Evolutionary conservation across 257 asterid species (phyloP), one percentile per base, ranked within the genome.

Genomic region (Linaria vulgaris): DNA sequence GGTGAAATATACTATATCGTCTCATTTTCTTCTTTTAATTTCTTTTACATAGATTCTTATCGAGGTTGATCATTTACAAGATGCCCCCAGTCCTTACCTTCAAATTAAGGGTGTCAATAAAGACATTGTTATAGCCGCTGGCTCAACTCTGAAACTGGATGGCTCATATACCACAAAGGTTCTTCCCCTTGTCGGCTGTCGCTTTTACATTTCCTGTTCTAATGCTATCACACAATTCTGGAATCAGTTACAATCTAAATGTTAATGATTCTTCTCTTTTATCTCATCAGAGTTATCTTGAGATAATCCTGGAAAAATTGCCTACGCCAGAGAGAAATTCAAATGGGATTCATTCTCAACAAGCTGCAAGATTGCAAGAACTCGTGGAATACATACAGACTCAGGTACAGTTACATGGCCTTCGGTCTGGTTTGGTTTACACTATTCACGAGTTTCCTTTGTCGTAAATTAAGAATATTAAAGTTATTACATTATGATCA

Each of bases 91-190:
- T 70, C 87, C 99, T 74, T 94, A 87, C 78, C 67, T 94, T 66
- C 99, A 94, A 84, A 84, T 94, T 48, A 94, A 94, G 80, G 96
- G 97, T 63, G 86, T 80, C 47, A 79, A 87, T 73, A 94, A 90
- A 75, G 97, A 90, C 63, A 80, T 79, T 38, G 99, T 94, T 21
- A 78, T 85, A 21, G 87, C 88, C 45, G 95, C 96, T 69, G 97
- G 97, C 66, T 84, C 90, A 25, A 73, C 91, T 25, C 95, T 94
- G 60, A 77, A 84, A 75, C 78, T 90, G 67, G 97, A 87, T 64
- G 99, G 86, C 67, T 90, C 95, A 67, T 94, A 94, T 72, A 94
- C 99, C 69, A 94, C 99, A 16, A 90, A 94, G 97, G 99, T 94
- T 64, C 56, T 43, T 50, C 57, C 31, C 49, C 31, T 30, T 6